Conservation (phyloP, 345 rosid genomes). For the Eucalyptus polyanthemos region DNA sequence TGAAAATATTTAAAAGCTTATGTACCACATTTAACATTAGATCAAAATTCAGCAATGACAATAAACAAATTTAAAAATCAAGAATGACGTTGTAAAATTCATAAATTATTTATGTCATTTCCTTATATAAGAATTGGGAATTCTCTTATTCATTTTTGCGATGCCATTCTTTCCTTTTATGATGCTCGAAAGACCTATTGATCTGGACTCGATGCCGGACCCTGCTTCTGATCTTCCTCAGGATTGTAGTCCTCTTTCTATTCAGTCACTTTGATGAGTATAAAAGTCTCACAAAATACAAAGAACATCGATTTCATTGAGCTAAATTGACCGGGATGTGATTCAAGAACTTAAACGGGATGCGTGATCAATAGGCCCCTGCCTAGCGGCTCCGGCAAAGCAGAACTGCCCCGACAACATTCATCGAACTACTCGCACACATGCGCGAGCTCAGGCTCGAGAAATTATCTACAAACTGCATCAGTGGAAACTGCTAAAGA, state of each 20-base stretch:
- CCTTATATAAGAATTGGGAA: not conserved
- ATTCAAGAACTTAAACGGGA: not conserved
- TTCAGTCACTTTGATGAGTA: not conserved
- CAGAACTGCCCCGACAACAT: not conserved
- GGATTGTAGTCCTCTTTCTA: not conserved
- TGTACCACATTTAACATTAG: no score
- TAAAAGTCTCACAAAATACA: not conserved
- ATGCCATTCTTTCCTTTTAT: not conserved
- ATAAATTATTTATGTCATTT: not conserved
- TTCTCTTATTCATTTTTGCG: not conserved
- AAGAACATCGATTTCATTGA: not conserved
- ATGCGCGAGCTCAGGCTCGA: not conserved
- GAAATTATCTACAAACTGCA: not conserved
- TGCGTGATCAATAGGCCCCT: not conserved
- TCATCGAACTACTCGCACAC: not conserved
- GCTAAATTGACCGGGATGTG: not conserved
- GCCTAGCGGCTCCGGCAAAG: not conserved
- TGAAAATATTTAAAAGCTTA: no score
- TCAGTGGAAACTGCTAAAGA: not conserved
- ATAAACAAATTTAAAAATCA: no score
- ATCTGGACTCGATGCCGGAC: not conserved
- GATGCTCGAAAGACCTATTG: not conserved
- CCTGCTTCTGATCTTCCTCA: not conserved
- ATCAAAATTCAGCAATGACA: accelerated
- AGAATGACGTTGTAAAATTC: not conserved